phyloP scores from a whole-genome alignment of 306 rosid genomes.

The Morella rubra region DNA sequence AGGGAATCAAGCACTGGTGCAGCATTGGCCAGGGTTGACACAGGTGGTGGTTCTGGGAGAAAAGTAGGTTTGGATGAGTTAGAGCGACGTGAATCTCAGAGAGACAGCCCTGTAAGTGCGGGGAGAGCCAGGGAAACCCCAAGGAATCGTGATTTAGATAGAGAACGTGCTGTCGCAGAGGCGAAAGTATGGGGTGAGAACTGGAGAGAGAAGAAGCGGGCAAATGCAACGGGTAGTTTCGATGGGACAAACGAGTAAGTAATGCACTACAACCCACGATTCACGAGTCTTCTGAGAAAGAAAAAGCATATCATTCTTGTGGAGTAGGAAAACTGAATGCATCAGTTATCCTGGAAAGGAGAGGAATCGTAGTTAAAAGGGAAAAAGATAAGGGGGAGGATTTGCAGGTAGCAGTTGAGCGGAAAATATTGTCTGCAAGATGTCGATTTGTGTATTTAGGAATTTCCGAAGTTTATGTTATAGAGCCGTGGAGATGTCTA shows the following conservation, averaged over 20 bases:
- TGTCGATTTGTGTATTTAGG: constrained; percentile 49
- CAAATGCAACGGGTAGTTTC: constrained; percentile 76
- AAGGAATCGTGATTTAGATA: constrained; percentile 84
- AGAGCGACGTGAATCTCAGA: constrained; percentile 70
- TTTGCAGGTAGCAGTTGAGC: too few relatives aligned
- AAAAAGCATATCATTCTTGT: constrained; percentile 42
- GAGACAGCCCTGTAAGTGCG: constrained; percentile 75
- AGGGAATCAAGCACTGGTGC: constrained; percentile 50
- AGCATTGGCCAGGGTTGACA: constrained; percentile 58
- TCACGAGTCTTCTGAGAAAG: constrained; percentile 31
- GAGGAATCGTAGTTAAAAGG: constrained; percentile 20
- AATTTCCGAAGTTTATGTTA: constrained; percentile 43
- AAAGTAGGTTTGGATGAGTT: constrained; percentile 76
- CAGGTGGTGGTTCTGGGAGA: constrained; percentile 82
- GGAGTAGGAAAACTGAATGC: constrained; percentile 35
- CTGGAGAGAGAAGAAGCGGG: constrained; percentile 91
- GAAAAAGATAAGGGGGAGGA: neutral
- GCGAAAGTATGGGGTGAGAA: constrained; percentile 98
- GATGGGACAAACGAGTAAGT: constrained; percentile 78
- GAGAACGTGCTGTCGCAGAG: constrained; percentile 96
- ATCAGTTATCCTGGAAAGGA: constrained; percentile 15
- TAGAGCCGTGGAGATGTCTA: constrained; percentile 44
- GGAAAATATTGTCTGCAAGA: constrained; percentile 27
- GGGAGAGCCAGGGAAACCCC: constrained; percentile 79
- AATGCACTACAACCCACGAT: constrained; percentile 19